Conservation (phyloP, 495 filamentous ascomycete genomes). For the Annulohypoxylon stygium region DNA sequence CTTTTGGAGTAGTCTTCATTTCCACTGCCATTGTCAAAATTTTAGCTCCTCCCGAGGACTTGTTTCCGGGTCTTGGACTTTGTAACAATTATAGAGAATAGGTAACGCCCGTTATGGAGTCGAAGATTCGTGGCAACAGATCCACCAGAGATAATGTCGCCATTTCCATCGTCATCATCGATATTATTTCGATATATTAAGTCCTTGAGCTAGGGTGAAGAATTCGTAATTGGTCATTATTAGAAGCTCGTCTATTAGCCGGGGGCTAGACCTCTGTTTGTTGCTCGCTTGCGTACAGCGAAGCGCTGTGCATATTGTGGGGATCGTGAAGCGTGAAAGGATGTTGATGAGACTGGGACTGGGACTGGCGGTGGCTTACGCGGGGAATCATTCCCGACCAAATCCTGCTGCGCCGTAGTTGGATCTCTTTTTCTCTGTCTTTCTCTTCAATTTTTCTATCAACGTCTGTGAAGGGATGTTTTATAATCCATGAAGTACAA, state of each 20-base stretch:
- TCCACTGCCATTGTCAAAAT: conserved; percentile 27
- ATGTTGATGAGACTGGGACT: not conserved
- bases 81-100: conserved; percentile 23
- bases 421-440: not conserved
- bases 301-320: conserved; percentile 12
- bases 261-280: not conserved
- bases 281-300: conserved; percentile 22
- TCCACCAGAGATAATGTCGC: conserved; percentile 21
- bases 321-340: conserved; percentile 15
- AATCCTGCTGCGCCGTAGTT: conserved; percentile 10
- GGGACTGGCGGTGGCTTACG: conserved; percentile 8
- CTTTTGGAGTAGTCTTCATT: not conserved
- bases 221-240: conserved; percentile 18
- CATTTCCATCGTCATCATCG: conserved; percentile 13
- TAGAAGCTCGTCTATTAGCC: conserved; percentile 10
- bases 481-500: conserved; percentile 4
- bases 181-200: conserved; percentile 22
- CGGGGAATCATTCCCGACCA: conserved; percentile 9
- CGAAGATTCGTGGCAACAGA: conserved; percentile 23
- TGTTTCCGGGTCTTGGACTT: conserved; percentile 29
- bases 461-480: not conserved
- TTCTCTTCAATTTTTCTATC: not conserved
- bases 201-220: conserved; percentile 15
- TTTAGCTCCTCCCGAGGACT: conserved; percentile 26
- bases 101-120: conserved; percentile 28